A percentile compares a stretch with the other conserved stretches of the same genome.
phyloP scores from a whole-genome alignment of 2,329 filamentous ascomycete genomes.

The Diplodia scrobiculata region DNA sequence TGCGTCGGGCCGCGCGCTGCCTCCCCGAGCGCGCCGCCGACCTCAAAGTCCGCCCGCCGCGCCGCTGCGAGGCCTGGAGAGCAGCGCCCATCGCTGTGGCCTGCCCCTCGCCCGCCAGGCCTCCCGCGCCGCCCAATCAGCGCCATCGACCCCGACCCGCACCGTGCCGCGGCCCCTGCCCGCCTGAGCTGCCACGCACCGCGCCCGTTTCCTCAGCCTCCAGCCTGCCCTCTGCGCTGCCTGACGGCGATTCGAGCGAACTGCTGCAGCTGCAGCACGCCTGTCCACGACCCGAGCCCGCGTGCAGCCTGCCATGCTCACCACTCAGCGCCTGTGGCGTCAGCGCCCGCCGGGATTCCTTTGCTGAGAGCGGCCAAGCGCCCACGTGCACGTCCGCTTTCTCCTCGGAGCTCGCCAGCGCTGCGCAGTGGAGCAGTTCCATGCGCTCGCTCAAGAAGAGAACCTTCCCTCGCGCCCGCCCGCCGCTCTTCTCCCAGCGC shows the following conservation, averaged over 20 bases:
- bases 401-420: constrained; percentile 26
- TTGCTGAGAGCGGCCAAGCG: constrained; percentile 21
- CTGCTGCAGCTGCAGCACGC: background rate
- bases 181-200: background rate
- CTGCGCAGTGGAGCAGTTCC: constrained; percentile 10
- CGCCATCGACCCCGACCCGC: background rate
- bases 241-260: background rate
- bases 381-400: constrained; percentile 13
- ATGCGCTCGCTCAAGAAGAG: constrained; percentile 1
- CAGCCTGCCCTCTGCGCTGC: background rate
- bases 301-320: constrained; percentile 20
- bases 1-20: constrained; percentile 21
- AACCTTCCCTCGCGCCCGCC: background rate
- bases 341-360: constrained; percentile 15
- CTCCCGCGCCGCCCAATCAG: constrained; percentile 15
- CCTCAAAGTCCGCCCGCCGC: constrained; percentile 17
- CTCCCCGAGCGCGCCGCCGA: constrained; percentile 23
- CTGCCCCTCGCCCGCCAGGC: constrained; percentile 7
- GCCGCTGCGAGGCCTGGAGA: constrained; percentile 9
- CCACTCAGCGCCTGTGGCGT: constrained; percentile 18
- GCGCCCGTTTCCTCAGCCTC: constrained; percentile 8
- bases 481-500: background rate
- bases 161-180: constrained; percentile 11
- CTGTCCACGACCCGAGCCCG: background rate
- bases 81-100: constrained; percentile 12